Conservation (phyloP, 164 flowering plant genomes). For the Annona cherimola region DNA sequence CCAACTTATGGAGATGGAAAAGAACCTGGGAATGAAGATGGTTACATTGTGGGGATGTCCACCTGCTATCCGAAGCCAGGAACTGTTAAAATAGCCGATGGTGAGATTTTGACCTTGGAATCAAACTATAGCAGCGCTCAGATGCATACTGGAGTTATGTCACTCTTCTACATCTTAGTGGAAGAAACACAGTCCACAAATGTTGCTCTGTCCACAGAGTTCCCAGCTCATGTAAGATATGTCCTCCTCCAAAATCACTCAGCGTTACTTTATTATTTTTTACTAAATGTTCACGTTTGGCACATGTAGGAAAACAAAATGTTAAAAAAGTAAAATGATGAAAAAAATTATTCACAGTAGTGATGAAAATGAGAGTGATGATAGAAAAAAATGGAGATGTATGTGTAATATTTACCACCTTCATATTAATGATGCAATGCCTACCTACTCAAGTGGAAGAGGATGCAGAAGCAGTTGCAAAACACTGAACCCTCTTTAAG, state of each 20-base stretch:
- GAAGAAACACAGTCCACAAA: slow-evolving; percentile 30
- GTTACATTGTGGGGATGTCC: slow-evolving; percentile 87
- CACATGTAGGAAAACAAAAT: too few relatives aligned
- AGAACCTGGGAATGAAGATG: slow-evolving; percentile 70
- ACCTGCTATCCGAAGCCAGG: slow-evolving; percentile 81
- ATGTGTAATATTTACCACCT: not conserved
- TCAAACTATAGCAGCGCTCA: slow-evolving; percentile 53
- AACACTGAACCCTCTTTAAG: not conserved
- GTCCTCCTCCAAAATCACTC: not conserved
- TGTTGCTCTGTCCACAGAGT: not conserved
- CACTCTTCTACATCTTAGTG: slow-evolving; percentile 70
- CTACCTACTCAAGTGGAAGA: too few relatives aligned
- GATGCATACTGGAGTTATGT: slow-evolving; percentile 81
- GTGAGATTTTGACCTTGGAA: slow-evolving; percentile 55
- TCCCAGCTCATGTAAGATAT: slow-evolving; percentile 21
- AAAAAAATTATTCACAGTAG: too few relatives aligned
- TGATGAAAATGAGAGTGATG: not conserved
- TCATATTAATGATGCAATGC: not conserved
- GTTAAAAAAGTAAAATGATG: too few relatives aligned
- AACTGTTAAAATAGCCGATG: slow-evolving; percentile 44
- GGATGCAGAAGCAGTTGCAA: not conserved
- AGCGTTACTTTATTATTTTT: not conserved
- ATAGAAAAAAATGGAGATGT: not conserved
- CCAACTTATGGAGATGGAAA: slow-evolving; percentile 70
- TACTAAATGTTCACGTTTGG: not conserved